Base-by-base conservation (phyloP, 257 asterid genomes). In the Ilex aquifolium region DNA sequence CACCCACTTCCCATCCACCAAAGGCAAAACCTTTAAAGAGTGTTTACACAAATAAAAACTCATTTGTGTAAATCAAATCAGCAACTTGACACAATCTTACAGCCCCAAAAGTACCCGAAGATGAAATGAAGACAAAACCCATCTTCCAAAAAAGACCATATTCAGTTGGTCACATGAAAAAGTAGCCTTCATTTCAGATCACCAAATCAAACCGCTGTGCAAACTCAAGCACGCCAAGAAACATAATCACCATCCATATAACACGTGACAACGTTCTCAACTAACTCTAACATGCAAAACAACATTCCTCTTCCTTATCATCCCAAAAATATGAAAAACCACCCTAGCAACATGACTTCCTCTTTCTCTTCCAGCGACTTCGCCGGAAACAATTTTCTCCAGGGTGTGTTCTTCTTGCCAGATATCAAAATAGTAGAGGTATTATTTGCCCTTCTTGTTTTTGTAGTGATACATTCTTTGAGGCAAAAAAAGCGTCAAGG, bases 381-480 rank as follows among this genome's bases (percentile, higher is more conserved):
- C 36, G 21, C 32, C 5, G 4, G 60, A 9, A 55, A 12, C 30
- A 31, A 48, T 57, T 56, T 59, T 36, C 54, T n/a, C 0, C 64
- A n/a, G 16, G 61, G 70, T n/a, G 6, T 74, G n/a, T 40, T 58
- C 1, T 42, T 68, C 64, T 39, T 82, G 54, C 74, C 88, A 0
- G 83, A 91, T 56, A 51, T 91, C 60, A 95, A 84, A 46, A 77
- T 75, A 80, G 14, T 83, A 2, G 98, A 91, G 68, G 56, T 91
- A 12, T 36, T 80, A 11, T 48, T 85, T 0, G 90, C 97, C 0
- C 5, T 75, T 10, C 12, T 78, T 0, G 91, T 85, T 49, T 91
- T 88, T 67, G 8, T 85, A 0, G 72, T 63, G 3, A 74, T 91
- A 40, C 83, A 76, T 66, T 75, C 76, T 6, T 29, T 83, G 32